Conservation (phyloP, 2,329 filamentous ascomycete genomes). For the Penicillium thymicola region DNA sequence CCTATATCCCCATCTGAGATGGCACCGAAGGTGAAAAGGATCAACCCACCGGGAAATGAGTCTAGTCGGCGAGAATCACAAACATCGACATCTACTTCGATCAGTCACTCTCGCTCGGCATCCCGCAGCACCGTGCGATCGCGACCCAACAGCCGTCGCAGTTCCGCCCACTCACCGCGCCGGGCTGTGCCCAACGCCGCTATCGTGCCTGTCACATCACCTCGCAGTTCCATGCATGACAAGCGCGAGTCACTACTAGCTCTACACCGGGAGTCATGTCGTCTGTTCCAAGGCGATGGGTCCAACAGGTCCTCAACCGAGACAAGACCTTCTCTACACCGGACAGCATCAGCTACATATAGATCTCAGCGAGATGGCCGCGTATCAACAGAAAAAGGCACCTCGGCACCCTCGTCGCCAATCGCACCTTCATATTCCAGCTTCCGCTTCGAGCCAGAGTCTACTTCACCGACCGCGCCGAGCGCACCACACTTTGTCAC, state of each 20-base stretch:
- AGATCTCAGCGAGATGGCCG: slow-evolving; percentile 9
- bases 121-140: slow-evolving; percentile 35
- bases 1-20: slow-evolving; percentile 13
- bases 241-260: slow-evolving; percentile 37
- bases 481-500: slow-evolving; percentile 4
- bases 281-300: slow-evolving; percentile 34
- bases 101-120: slow-evolving; percentile 29
- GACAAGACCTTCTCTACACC: slow-evolving; percentile 2
- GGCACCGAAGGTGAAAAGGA: slow-evolving; percentile 13
- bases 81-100: slow-evolving; percentile 33
- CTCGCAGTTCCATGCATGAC: slow-evolving; percentile 20
- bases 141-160: slow-evolving; percentile 27
- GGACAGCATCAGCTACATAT: slow-evolving; percentile 10
- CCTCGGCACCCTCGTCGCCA: slow-evolving; percentile 20
- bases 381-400: slow-evolving; percentile 15
- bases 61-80: slow-evolving; percentile 19
- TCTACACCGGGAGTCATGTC: slow-evolving; percentile 42
- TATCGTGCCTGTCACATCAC: slow-evolving; percentile 25
- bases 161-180: slow-evolving; percentile 30
- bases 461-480: not conserved
- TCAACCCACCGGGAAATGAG: slow-evolving; percentile 11
- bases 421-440: slow-evolving; percentile 16
- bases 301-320: slow-evolving; percentile 2
- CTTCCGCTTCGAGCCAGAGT: slow-evolving; percentile 11
- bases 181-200: slow-evolving; percentile 24